A percentile compares a stretch with the other conserved stretches of the same genome.
These are phyloP conservation scores for Kalmanozyma brasiliensis DNA, from an alignment of 1,284 basidiomycete species.

Conservation along the genomic window DNA sequence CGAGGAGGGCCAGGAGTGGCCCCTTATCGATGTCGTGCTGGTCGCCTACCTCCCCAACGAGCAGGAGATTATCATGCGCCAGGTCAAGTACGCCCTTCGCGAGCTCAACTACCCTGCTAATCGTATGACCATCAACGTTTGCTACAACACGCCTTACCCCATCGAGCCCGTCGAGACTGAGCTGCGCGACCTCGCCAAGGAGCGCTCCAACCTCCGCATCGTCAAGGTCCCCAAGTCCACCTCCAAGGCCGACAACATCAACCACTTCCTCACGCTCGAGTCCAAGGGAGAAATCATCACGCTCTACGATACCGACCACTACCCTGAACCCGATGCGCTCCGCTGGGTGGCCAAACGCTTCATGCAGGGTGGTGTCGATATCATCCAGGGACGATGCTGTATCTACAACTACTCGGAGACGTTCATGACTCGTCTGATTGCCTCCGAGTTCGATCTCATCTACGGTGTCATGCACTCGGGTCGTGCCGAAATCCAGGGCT, in stretches of 20 bases:
- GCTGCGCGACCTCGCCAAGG: constrained; percentile 36
- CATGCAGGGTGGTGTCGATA: constrained; percentile 58
- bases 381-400: constrained; percentile 61
- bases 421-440: constrained; percentile 51
- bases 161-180: constrained; percentile 56
- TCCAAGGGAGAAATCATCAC: constrained; percentile 55
- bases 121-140: constrained; percentile 57
- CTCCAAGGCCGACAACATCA: constrained; percentile 61
- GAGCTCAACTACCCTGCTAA: constrained; percentile 55
- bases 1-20: constrained; percentile 53
- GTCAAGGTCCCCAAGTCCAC: constrained; percentile 59
- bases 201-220: constrained; percentile 48
- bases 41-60: constrained; percentile 62
- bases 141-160: constrained; percentile 59
- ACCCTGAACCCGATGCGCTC: constrained; percentile 54
- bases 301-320: constrained; percentile 61
- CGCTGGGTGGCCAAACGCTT: constrained; percentile 59
- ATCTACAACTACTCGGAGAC: constrained; percentile 59
- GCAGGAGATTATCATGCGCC: constrained; percentile 58
- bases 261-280: constrained; percentile 56
- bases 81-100: constrained; percentile 55
- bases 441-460: constrained; percentile 60
- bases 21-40: constrained; percentile 56
- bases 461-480: constrained; percentile 61
- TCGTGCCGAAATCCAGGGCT: constrained; percentile 55